These are phyloP conservation scores for Coffea humblotiana DNA, from an alignment of 305 asterid genomes.

Conservation along the genomic window DNA sequence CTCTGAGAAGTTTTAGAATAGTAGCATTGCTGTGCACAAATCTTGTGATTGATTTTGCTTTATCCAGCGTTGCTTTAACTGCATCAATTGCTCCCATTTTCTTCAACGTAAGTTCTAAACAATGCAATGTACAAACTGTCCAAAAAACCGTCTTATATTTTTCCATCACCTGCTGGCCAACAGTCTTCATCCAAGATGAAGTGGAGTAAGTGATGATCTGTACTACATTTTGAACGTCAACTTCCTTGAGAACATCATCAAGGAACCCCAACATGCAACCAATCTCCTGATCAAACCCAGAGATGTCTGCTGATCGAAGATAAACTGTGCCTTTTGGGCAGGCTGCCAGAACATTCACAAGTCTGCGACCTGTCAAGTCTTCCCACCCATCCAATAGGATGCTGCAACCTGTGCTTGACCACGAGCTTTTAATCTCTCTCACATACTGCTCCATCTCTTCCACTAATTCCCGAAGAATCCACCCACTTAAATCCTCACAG, in stretches of 20 bases:
- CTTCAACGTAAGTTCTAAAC: constrained; percentile 63
- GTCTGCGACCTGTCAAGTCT: constrained; percentile 36
- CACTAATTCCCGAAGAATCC: constrained; percentile 47
- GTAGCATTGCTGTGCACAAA: constrained; percentile 34
- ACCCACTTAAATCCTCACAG: constrained; percentile 53
- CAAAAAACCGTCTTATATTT: constrained; percentile 43
- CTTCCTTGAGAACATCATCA: constrained; percentile 38
- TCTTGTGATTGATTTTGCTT: constrained; percentile 43
- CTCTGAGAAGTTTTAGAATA: constrained; percentile 28
- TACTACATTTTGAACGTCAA: constrained; percentile 63
- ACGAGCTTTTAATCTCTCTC: constrained; percentile 34
- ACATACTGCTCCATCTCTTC: constrained; percentile 44
- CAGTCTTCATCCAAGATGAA: constrained; percentile 45
- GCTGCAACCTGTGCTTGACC: constrained; percentile 72
- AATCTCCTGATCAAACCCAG: constrained; percentile 30
- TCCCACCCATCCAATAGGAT: constrained; percentile 70
- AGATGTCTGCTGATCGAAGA: constrained; percentile 46
- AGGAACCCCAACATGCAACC: constrained; percentile 42
- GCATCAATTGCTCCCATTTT: constrained; percentile 27
- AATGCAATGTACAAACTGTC: constrained; percentile 54
- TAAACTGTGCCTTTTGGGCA: constrained; percentile 62
- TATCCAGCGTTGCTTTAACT: constrained; percentile 34
- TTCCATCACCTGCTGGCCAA: constrained; percentile 40
- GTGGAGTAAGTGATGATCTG: constrained; percentile 54
- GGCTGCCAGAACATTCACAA: constrained; percentile 49